Conservation (phyloP, 1,284 basidiomycete genomes). For the Cutaneotrichosporon dermatis region DNA sequence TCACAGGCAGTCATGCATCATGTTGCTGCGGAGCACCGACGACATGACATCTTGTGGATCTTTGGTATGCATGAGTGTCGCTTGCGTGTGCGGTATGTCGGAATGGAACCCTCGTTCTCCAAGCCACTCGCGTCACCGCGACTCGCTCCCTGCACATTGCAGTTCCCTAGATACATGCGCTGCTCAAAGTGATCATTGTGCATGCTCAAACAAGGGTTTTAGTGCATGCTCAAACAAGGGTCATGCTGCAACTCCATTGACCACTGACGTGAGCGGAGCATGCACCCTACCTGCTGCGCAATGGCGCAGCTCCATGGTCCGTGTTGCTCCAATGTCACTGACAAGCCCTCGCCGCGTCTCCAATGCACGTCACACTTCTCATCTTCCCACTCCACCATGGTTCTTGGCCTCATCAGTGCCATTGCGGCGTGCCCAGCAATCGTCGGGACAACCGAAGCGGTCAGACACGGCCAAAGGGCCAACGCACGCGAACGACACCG, state of each 20-base stretch:
- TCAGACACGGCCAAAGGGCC: constrained; percentile 20
- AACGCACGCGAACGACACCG: constrained; percentile 19
- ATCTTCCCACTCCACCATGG: constrained; percentile 11
- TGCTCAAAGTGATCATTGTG: no score
- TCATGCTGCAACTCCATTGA: background rate
- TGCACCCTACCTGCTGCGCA: background rate
- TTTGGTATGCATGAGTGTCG: no score
- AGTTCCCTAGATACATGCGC: background rate
- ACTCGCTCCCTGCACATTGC: background rate
- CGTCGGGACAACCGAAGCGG: constrained; percentile 22
- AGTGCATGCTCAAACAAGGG: background rate
- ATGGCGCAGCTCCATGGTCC: background rate
- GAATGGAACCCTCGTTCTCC: background rate
- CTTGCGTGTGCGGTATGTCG: background rate
- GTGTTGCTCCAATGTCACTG: background rate
- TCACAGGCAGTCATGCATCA: background rate
- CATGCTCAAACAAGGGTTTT: background rate
- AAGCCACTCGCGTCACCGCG: background rate
- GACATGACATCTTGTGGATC: background rate
- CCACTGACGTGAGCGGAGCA: no score
- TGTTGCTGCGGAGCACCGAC: background rate
- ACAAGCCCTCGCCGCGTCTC: background rate
- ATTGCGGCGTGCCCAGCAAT: constrained; percentile 23
- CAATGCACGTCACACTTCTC: background rate
- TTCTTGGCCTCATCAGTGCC: constrained; percentile 19